phyloP scores from a whole-genome alignment of 2,329 filamentous ascomycete genomes.

The Didymella pinodella region DNA sequence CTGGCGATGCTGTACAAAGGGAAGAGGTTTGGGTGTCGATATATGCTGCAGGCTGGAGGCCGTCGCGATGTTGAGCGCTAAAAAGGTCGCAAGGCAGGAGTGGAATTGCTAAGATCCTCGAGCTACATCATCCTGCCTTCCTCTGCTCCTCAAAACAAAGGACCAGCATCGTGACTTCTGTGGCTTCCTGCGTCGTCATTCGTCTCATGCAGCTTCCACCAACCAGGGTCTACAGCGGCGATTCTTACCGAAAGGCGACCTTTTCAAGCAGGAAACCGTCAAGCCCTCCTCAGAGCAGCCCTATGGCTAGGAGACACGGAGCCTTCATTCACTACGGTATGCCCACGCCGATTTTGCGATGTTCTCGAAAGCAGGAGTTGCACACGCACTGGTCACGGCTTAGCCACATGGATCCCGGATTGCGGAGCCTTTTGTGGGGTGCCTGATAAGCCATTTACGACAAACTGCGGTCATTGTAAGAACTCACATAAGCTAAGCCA shows the following conservation, averaged over 20 bases:
- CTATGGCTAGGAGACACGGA: neutral
- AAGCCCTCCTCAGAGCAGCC: neutral
- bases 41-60: neutral
- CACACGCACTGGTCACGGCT: neutral
- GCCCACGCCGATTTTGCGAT: neutral
- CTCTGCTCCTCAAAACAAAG: constrained; percentile 3
- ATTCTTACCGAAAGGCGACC: neutral
- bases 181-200: neutral
- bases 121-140: too few relatives aligned
- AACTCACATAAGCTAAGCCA: too few relatives aligned
- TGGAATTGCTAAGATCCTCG: too few relatives aligned
- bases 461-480: constrained; percentile 13
- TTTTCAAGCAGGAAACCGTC: constrained; percentile 4
- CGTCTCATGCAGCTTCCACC: constrained; percentile 1
- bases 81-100: neutral
- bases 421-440: constrained; percentile 6
- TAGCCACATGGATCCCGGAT: neutral
- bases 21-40: neutral
- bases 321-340: neutral
- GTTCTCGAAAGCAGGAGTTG: constrained; percentile 8
- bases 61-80: neutral
- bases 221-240: neutral
- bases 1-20: neutral
- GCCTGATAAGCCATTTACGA: constrained; percentile 12
- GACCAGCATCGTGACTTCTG: constrained; percentile 12